A percentile compares a stretch with the other conserved stretches of the same genome.
Evolutionary conservation across 176 grass and related monocot genomes (phyloP).

Genomic region (Musa acuminata): DNA sequence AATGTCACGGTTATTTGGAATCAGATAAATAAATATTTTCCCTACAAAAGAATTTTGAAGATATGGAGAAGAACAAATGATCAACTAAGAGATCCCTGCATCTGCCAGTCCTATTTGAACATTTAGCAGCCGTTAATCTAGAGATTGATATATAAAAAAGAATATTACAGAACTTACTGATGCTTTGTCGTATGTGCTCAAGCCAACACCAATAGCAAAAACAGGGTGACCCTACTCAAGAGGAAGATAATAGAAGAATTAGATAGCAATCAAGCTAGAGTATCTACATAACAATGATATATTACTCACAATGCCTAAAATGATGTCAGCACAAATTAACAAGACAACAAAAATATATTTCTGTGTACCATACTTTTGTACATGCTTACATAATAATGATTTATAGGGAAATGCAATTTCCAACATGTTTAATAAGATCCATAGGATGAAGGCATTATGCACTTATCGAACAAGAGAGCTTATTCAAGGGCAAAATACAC

Average conservation of each 20-base stretch:
- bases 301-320: background rate
- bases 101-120: background rate
- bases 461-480: background rate
- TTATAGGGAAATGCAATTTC: background rate
- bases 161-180: slow-evolving; percentile 45
- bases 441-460: background rate
- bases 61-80: background rate
- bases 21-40: background rate
- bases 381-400: background rate
- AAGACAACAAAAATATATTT: background rate
- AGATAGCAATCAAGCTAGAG: background rate
- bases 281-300: background rate
- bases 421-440: background rate
- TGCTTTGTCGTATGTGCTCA: slow-evolving; percentile 83
- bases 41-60: background rate
- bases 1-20: background rate
- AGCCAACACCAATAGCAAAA: slow-evolving; percentile 78
- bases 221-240: slow-evolving; percentile 68
- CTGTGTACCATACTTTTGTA: background rate
- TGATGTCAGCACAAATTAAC: background rate
- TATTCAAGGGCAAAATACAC: too few species aligned
- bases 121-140: background rate
- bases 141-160: slow-evolving; percentile 19
- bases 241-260: slow-evolving; percentile 14
- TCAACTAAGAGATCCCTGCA: background rate